Evolutionary conservation across 176 grass and related monocot species (phyloP).

Genomic region (Aegilops speltoides): DNA sequence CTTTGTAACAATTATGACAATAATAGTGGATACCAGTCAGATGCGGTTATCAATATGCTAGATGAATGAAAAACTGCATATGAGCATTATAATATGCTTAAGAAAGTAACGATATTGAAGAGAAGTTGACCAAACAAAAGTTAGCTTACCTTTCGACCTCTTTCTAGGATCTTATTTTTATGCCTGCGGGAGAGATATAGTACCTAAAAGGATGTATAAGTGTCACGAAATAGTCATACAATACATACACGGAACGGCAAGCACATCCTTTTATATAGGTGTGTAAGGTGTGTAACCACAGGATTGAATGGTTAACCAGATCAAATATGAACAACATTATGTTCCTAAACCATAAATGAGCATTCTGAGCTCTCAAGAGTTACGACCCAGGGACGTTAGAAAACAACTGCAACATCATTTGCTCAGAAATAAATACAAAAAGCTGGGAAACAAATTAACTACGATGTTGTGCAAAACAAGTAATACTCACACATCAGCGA

Average conservation of each 20-base stretch:
- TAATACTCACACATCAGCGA: conserved; percentile 70
- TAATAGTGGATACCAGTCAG: not conserved
- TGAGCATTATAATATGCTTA: not conserved
- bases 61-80: not conserved
- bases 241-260: not conserved
- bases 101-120: conserved; percentile 18
- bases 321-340: not conserved
- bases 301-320: not conserved
- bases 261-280: not conserved
- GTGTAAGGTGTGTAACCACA: not conserved
- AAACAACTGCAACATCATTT: not conserved
- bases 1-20: not conserved
- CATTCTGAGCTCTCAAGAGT: conserved; percentile 3
- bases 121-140: not conserved
- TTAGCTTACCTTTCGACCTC: conserved; percentile 40
- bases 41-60: not conserved
- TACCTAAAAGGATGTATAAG: conserved; percentile 46
- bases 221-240: not conserved
- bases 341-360: not conserved
- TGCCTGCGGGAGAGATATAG: conserved; percentile 46
- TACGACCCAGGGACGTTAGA: not conserved
- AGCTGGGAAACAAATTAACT: not conserved
- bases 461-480: not conserved
- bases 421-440: not conserved
- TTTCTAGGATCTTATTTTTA: conserved; percentile 28